Base-by-base conservation (phyloP, 2,329 filamentous ascomycete species). In the Thyridium curvatum region DNA sequence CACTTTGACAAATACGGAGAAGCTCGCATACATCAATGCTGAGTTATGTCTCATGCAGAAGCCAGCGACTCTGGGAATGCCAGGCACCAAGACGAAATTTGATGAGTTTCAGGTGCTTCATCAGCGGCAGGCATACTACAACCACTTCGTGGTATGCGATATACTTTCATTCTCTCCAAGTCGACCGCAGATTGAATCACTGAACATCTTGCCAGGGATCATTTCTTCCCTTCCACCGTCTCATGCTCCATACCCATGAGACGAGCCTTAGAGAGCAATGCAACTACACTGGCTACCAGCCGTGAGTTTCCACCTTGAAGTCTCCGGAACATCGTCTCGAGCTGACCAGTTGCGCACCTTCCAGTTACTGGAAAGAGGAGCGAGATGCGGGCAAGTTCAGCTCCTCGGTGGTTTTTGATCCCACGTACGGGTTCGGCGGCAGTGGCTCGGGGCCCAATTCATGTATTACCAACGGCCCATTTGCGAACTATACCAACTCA, bases 161-260 rank as follows among this genome's bases (percentile, higher is more conserved):
- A 10, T 18, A 14, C 16, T n/a, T n/a, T n/a, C n/a, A n/a, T n/a
- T n/a, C n/a, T n/a, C n/a, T n/a, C n/a, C n/a, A n/a, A n/a, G n/a
- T n/a, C n/a, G n/a, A n/a, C n/a, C n/a, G n/a, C n/a, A n/a, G n/a
- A n/a, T n/a, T 15, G 43, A n/a, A n/a, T n/a, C n/a, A n/a, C n/a
- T n/a, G n/a, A n/a, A n/a, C n/a, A n/a, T n/a, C n/a, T n/a, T 16
- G 21, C 15, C 21, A 51, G 45, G 52, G 51, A 15, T 40, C 45
- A 2, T 59, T 59, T 39, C 48, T 59, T 5, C 55, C 55, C 5
- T 59, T 49, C 41, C 56, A 58, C 37, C 42, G 55, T 13, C 45
- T 52, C n/a, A 44, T 52, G 30, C 41, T 59, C 46, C 35, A 45
- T n/a, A 49, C 53, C 8, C 54, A 58, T 33, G 56, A 57, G 40